phyloP scores from a whole-genome alignment of 139 green algal genomes.

The Coccomyxa sp. region DNA sequence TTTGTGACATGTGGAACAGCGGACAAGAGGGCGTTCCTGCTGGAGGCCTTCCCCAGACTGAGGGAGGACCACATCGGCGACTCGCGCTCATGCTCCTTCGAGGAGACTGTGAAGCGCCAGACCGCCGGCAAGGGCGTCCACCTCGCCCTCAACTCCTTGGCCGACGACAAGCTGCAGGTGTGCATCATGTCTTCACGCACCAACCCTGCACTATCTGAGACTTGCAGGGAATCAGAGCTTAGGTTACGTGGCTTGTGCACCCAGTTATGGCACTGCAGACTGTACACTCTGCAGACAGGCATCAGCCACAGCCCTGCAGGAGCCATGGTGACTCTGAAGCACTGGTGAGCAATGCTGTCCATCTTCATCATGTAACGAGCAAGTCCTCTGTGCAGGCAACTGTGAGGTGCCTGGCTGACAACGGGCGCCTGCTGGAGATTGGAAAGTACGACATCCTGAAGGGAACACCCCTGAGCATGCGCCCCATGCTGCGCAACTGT shows the following conservation, averaged over 20 bases:
- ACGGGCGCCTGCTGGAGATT: slow-evolving; percentile 4
- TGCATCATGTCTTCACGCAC: too few species aligned
- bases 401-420: slow-evolving; percentile 4
- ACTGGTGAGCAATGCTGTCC: neutral
- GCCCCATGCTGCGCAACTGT: neutral
- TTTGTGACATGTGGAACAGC: neutral
- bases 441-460: slow-evolving; percentile 4
- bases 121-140: neutral
- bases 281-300: too few species aligned
- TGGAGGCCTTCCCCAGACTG: neutral
- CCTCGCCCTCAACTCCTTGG: slow-evolving; percentile 9
- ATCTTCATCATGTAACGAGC: neutral
- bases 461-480: neutral
- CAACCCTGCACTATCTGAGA: too few species aligned
- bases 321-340: too few species aligned
- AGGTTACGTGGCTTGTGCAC: too few species aligned
- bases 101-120: neutral
- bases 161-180: slow-evolving; percentile 10
- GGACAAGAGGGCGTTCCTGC: neutral
- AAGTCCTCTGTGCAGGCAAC: slow-evolving; percentile 1
- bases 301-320: too few species aligned
- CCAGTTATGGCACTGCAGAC: too few species aligned
- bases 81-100: slow-evolving; percentile 5
- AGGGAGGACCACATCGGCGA: neutral
- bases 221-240: too few species aligned